Evolutionary conservation across 371 early-diverging fungal genomes (phyloP), one percentile per base, ranked within the genome.

Genomic region (Apophysomyces sp.): DNA sequence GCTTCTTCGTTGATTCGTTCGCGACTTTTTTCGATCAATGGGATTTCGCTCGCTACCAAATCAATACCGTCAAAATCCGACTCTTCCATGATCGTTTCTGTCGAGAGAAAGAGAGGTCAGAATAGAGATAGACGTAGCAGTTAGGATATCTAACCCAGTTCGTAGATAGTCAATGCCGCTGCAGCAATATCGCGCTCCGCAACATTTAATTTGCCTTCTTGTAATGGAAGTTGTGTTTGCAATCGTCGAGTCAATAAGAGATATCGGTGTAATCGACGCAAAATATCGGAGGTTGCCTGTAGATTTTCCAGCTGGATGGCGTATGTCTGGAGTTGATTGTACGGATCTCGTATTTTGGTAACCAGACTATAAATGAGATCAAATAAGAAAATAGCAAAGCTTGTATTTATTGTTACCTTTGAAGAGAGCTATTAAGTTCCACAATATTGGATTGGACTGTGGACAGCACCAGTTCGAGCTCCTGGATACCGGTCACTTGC

Each of bases 401-500:
- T 13, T 2, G 0, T 5, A 12, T 15, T 0, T 49, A 28, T 5
- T 11, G 21, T 36, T 65, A 90, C 90, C 82, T 71, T 52, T 82
- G 75, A 65, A 90, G 77, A 12, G 89, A 89, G 11, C 64, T 52
- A 11, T 84, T 88, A n/a, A 91, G 62, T 4, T 78, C 66, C 12
- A 56, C 65, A 39, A 90, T 78, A 52, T 86, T 82, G 16, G 75
- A 60, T 60, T 86, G 78, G 7, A 91, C 86, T 0, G 80, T 77
- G 21, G 74, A 64, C 37, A 91, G 63, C 4, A 82, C 80, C 0
- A 65, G 67, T 55, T 90, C 91, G 12, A 91, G 67, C 27, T 83
- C 80, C 52, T 86, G 80, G 21, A 91, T 82, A 1, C 89, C 90
- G 18, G 84, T 81, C n/a, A 89, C 89, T 68, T 91, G 90, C 12